Percentiles rank a stretch among this genome's conserved stretches.
phyloP scores from a whole-genome alignment of 2,329 filamentous ascomycete genomes.

The Cladosporium sp. region DNA sequence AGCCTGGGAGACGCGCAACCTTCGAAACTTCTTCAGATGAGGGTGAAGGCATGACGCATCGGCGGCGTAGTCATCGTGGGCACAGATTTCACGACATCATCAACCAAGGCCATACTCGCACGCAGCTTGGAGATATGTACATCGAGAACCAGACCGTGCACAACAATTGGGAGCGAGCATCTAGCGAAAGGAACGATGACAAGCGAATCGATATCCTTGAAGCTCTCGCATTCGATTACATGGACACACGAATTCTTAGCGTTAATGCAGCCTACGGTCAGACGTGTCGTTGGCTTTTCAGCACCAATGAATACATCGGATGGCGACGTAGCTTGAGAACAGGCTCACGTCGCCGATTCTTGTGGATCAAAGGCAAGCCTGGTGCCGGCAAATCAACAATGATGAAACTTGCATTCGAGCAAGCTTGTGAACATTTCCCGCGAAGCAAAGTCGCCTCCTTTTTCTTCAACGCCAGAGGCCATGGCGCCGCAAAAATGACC shows the following conservation, averaged over 20 bases:
- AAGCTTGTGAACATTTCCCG: neutral
- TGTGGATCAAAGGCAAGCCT: conserved; percentile 12
- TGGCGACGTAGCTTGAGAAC: neutral
- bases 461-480: conserved; percentile 3
- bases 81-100: neutral
- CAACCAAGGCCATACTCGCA: neutral
- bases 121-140: neutral
- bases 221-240: neutral
- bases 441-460: neutral
- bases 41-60: neutral
- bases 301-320: neutral
- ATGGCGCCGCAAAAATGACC: neutral
- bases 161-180: neutral
- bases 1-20: no score
- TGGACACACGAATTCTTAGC: neutral
- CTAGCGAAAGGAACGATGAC: neutral
- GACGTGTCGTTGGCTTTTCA: conserved; percentile 7
- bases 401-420: neutral
- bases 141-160: neutral
- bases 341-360: neutral
- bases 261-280: neutral
- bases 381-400: conserved; percentile 5
- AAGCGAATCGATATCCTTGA: neutral
- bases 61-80: neutral
- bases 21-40: no score